Evolutionary conservation across 768 basidiomycete species (phyloP).

Genomic region (Fibroporia radiculosa): DNA sequence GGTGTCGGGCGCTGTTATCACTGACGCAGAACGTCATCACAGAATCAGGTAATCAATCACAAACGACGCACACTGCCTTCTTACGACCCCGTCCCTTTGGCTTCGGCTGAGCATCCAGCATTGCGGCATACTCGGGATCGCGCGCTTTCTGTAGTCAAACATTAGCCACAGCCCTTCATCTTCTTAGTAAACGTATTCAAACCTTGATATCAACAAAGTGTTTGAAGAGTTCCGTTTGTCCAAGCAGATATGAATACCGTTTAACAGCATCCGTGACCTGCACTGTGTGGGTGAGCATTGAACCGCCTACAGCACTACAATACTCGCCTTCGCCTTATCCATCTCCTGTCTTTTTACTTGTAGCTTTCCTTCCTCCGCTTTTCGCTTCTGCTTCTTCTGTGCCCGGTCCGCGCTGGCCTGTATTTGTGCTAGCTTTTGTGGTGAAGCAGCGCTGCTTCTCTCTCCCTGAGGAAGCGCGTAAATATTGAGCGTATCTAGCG

Average conservation of each 20-base stretch:
- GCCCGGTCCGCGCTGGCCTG: constrained; percentile 32
- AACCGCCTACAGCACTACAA: not conserved
- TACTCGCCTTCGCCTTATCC: constrained; percentile 76
- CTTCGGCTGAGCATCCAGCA: constrained; percentile 83
- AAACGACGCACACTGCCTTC: constrained; percentile 57
- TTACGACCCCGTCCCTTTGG: constrained; percentile 81
- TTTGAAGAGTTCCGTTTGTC: constrained; percentile 96
- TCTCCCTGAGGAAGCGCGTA: constrained; percentile 19
- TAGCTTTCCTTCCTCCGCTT: constrained; percentile 63
- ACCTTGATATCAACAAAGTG: constrained; percentile 98
- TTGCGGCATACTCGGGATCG: constrained; percentile 87
- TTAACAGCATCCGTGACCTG: constrained; percentile 92
- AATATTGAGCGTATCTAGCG: not conserved
- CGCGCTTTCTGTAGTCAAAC: constrained; percentile 61
- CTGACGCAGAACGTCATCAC: constrained; percentile 30
- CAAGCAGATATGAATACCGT: constrained; percentile 94
- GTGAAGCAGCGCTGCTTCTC: constrained; percentile 28
- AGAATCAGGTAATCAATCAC: not conserved
- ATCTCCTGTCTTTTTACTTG: constrained; percentile 70
- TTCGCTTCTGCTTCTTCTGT: constrained; percentile 47
- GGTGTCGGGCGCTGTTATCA: constrained; percentile 72
- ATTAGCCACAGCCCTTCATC: not conserved
- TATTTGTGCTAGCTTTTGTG: constrained; percentile 25
- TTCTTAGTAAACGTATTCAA: constrained; percentile 6
- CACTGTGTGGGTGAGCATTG: constrained; percentile 8